Conservation (phyloP, 495 filamentous ascomycete genomes). For the Ascodesmis nigricans region DNA sequence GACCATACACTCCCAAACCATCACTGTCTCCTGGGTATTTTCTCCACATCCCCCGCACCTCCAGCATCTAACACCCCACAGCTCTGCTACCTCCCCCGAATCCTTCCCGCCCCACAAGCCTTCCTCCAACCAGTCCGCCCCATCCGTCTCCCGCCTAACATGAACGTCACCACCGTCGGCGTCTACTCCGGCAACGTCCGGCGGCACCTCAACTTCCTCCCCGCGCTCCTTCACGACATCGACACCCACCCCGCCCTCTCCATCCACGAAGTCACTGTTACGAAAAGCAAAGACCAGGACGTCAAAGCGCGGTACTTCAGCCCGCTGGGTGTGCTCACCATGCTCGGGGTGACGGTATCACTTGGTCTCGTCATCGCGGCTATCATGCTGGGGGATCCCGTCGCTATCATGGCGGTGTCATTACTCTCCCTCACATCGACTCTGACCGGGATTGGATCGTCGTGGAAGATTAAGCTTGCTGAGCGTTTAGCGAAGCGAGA, state of each 20-base stretch:
- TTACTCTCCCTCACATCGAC: slow-evolving; percentile 27
- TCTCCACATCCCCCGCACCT: too few species aligned
- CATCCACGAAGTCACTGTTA: not conserved
- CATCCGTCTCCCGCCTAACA: slow-evolving; percentile 30
- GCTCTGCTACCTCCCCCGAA: slow-evolving; percentile 37
- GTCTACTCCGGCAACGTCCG: slow-evolving; percentile 31
- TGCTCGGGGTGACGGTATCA: slow-evolving; percentile 30
- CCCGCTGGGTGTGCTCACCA: slow-evolving; percentile 30
- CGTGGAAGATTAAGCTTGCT: slow-evolving; percentile 31
- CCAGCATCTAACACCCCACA: too few species aligned
- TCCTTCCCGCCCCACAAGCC: slow-evolving; percentile 45
- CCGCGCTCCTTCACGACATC: not conserved
- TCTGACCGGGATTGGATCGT: slow-evolving; percentile 31
- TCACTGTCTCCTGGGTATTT: slow-evolving; percentile 39
- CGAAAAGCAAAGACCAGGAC: slow-evolving; percentile 6
- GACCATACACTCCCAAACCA: slow-evolving; percentile 32
- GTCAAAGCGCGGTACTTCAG: slow-evolving; percentile 5
- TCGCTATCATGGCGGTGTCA: slow-evolving; percentile 28
- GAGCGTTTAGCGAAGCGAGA: slow-evolving; percentile 28
- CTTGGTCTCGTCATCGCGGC: slow-evolving; percentile 24
- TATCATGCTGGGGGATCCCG: slow-evolving; percentile 31
- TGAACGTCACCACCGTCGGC: slow-evolving; percentile 31
- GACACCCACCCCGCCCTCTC: not conserved
- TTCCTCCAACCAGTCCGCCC: slow-evolving; percentile 36
- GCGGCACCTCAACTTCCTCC: slow-evolving; percentile 1